A percentile compares a stretch with the other conserved stretches of the same genome.
phyloP scores from a whole-genome alignment of 2,329 filamentous ascomycete species.

The Colletotrichum sp. region DNA sequence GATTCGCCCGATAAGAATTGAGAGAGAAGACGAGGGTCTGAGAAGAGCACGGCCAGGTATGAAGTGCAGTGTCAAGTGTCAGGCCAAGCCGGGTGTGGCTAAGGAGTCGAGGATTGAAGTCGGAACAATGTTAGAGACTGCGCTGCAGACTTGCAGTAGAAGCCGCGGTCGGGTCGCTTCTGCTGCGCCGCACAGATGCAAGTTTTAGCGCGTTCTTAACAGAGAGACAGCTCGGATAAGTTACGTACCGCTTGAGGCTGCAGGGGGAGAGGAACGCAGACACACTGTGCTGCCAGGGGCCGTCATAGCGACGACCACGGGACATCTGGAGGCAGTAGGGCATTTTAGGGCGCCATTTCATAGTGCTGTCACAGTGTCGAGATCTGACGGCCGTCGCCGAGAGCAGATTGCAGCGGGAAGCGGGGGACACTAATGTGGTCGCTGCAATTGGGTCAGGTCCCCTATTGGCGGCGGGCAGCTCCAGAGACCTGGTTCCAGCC shows the following conservation, averaged over 20 bases:
- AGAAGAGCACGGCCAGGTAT: background rate
- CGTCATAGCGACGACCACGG: background rate
- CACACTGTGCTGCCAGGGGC: conserved; percentile 12
- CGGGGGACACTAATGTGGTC: background rate
- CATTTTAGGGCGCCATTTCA: background rate
- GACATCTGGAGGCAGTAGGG: background rate
- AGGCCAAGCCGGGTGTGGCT: background rate
- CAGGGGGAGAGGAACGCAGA: background rate
- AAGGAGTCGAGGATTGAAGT: conserved; percentile 1
- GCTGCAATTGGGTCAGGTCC: background rate
- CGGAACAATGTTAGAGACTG: conserved; percentile 12
- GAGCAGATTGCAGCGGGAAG: conserved; percentile 6
- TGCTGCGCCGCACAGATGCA: conserved; percentile 16
- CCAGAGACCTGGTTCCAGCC: background rate
- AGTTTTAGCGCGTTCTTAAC: conserved; percentile 8
- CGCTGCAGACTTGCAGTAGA: background rate
- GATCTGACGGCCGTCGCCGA: background rate
- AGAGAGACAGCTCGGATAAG: background rate
- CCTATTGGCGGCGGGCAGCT: background rate
- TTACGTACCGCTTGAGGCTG: background rate
- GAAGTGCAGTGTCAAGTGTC: background rate
- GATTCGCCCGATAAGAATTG: background rate
- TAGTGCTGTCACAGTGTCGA: background rate
- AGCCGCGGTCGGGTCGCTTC: background rate
- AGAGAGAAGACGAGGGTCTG: background rate